These are phyloP conservation scores for Clathrus columnatus DNA, from an alignment of 768 basidiomycete genomes.

Conservation along the genomic window DNA sequence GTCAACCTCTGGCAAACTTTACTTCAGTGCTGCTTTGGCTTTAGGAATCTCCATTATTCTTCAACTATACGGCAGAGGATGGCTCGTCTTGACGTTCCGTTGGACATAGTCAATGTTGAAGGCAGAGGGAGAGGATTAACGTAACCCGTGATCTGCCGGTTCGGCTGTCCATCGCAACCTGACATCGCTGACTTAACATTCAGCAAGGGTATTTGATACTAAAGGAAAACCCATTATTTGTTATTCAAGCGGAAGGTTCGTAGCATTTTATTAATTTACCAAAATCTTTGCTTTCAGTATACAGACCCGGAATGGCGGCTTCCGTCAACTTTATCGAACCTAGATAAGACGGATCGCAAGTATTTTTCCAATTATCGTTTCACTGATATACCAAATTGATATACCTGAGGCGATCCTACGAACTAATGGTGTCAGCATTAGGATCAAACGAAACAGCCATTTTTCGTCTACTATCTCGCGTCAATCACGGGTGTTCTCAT, in stretches of 20 bases:
- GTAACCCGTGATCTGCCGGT: conserved; percentile 46
- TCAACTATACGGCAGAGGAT: too few species aligned
- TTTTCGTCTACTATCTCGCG: conserved; percentile 57
- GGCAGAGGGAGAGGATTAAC: conserved; percentile 45
- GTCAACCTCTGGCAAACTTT: conserved; percentile 1
- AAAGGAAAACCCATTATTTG: conserved; percentile 45
- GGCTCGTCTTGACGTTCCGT: conserved; percentile 15
- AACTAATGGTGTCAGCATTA: conserved; percentile 55
- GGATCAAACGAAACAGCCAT: conserved; percentile 40
- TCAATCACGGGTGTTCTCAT: conserved; percentile 61
- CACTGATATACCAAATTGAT: conserved; percentile 24
- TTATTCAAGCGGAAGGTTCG: conserved; percentile 41
- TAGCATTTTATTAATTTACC: background rate
- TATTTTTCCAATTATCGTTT: background rate
- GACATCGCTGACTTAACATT: conserved; percentile 4
- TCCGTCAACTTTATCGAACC: background rate
- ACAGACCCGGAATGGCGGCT: conserved; percentile 4
- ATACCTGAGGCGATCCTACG: conserved; percentile 57
- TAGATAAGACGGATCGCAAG: conserved; percentile 1
- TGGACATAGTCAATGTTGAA: conserved; percentile 38
- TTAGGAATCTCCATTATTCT: too few species aligned
- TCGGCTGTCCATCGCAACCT: too few species aligned
- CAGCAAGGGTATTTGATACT: conserved; percentile 54
- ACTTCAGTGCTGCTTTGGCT: too few species aligned
- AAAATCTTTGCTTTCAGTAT: background rate